These are phyloP conservation scores for Pleoardoris graminearum DNA, from an alignment of 2,329 filamentous ascomycete genomes.

Conservation along the genomic window DNA sequence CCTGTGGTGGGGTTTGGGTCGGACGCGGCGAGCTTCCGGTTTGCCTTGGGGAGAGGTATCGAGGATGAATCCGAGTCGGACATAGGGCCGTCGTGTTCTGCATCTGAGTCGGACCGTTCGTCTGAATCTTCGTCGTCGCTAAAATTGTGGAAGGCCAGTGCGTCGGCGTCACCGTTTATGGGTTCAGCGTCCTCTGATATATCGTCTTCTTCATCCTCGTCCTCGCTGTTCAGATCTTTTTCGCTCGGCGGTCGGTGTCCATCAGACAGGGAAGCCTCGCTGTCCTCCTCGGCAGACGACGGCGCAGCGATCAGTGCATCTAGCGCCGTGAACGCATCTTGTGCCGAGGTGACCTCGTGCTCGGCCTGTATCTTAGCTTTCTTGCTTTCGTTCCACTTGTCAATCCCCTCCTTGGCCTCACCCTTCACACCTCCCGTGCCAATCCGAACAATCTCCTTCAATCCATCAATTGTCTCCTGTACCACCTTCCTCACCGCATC, in stretches of 20 bases:
- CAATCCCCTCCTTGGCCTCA: constrained; percentile 11
- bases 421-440: constrained; percentile 5
- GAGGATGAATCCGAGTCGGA: constrained; percentile 22
- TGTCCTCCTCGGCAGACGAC: constrained; percentile 40
- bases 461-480: constrained; percentile 49
- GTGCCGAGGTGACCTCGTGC: constrained; percentile 8
- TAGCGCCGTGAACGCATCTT: constrained; percentile 37
- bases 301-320: constrained; percentile 47
- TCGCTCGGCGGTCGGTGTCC: constrained; percentile 38
- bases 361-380: constrained; percentile 21
- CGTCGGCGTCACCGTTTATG: constrained; percentile 15
- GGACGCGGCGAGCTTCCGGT: constrained; percentile 23
- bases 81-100: constrained; percentile 15
- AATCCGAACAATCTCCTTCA: constrained; percentile 44
- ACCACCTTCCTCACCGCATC: constrained; percentile 61
- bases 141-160: constrained; percentile 1
- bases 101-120: constrained; percentile 11
- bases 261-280: constrained; percentile 32
- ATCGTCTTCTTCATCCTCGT: constrained; percentile 16
- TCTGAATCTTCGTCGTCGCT: constrained; percentile 7
- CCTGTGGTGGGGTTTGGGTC: constrained; percentile 50
- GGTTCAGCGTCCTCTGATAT: constrained; percentile 6
- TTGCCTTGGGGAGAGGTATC: constrained; percentile 21
- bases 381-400: constrained; percentile 17
- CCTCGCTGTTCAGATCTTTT: constrained; percentile 30